Base-by-base conservation (phyloP, 768 basidiomycete species). In the Mycena vulgaris region DNA sequence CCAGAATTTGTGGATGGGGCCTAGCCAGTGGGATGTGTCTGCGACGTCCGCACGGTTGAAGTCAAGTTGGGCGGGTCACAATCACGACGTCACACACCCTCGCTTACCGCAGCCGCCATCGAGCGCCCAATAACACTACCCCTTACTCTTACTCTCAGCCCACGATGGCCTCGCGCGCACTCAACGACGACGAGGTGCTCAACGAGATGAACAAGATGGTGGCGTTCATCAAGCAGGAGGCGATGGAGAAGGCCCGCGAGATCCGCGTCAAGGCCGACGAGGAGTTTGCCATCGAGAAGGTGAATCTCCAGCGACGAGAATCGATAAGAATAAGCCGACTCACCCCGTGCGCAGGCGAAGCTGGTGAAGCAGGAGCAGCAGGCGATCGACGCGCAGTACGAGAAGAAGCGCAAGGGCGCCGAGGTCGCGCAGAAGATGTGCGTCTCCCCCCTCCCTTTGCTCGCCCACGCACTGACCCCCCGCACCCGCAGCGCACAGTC, bases 151-250 rank as follows among this genome's bases (percentile, higher is more conserved):
- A n/a, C n/a, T n/a, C n/a, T n/a, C n/a, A n/a, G n/a, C n/a, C n/a
- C n/a, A 82, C 69, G 72, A 96, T 91, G 90, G 84, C 94, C 71
- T 88, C 91, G 52, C 87, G 95, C 73, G 88, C 95, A 28, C 83
- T 97, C 67, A 96, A 96, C 78, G 97, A 99, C 74, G 95, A 96
- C 75, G 97, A 99, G 82, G 97, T 98, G 23, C 86, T 96, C 76
- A 93, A 85, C 77, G 97, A 99, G 87, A 95, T 98, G 95, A 97
- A 95, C 86, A 98, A 98, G 90, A 98, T 99, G 97, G 97, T 96
- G 64, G 92, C 95, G 61, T 98, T 98, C 87, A 99, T 99, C 88
- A 97, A 95, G 83, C 98, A 99, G 79, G 98, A 99, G 82, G 97
- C 97, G 5, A 81, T 95, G 73, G 97, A 99, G 86, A 99, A 99